Base-by-base conservation (phyloP, 2,329 filamentous ascomycete genomes). In the Xylariaceae sp. region DNA sequence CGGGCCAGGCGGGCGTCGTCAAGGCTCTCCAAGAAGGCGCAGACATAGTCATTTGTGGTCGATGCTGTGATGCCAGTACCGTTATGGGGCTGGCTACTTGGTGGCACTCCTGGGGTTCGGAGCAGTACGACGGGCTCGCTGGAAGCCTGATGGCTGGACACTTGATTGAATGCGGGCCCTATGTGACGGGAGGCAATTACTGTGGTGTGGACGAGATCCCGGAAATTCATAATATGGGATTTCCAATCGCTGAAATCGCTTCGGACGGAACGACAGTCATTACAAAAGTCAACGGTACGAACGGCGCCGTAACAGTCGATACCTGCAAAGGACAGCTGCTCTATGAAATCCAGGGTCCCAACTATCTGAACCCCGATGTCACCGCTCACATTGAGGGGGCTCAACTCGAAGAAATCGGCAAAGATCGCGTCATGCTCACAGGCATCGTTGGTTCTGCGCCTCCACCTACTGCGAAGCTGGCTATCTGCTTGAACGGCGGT, bases 141-240 rank as follows among this genome's bases (percentile, higher is more conserved):
- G 12, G 34, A 42, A n/a, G 41, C 14, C 44, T 54, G 18, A 50
- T 50, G 18, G 45, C 51, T 3, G 73, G 73, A 1, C 71, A 76
- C 60, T 55, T 75, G 28, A 74, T 75, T 47, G 73, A 75, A 55
- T 75, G 73, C 56, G 70, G 68, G 5, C 64, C 71, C 1, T 78
- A 78, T 55, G 71, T 74, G 3, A 75, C 73, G 4, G 75, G 75
- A 0, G 70, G 66, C 0, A 77, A 78, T 42, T 78, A 77, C 51
- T 42, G 40, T n/a, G 40, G 40, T 18, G 40, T 12, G 17, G 17
- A 66, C 72, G 1, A 75, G 74, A 1, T 74, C 73, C 49, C 69
- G 72, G 51, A 67, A 73, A n/a, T 72, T n/a, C 60, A 73, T 16
- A 70, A 73, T 19, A 66, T 73, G 1, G 66, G 66, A 0, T 77